Conservation (phyloP, 805 yeast genomes). For the Yarrowia bubula region DNA sequence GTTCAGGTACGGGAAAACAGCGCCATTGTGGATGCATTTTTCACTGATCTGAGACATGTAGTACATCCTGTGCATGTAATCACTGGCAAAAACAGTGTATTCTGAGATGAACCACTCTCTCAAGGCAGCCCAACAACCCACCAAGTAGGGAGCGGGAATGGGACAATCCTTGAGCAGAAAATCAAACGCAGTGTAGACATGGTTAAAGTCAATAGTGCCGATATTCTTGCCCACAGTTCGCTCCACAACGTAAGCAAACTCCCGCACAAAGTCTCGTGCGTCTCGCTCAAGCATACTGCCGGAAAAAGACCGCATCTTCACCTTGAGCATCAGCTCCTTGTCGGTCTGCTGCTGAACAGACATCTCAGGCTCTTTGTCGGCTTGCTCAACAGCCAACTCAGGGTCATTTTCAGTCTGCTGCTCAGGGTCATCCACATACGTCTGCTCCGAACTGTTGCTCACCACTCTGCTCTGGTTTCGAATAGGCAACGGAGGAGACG, state of each 20-base stretch:
- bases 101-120: neutral
- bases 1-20: neutral
- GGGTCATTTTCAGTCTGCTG: neutral
- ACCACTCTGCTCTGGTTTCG: neutral
- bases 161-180: neutral
- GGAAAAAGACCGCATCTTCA: neutral
- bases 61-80: neutral
- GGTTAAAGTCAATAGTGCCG: neutral
- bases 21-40: neutral
- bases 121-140: neutral
- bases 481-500: neutral
- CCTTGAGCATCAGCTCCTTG: neutral
- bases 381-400: too few relatives aligned
- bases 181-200: neutral
- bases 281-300: neutral
- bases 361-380: too few relatives aligned
- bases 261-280: constrained; percentile 1
- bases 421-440: neutral
- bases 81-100: neutral
- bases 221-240: neutral
- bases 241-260: neutral
- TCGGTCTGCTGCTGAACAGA: neutral
- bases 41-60: neutral
- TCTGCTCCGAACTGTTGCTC: neutral
- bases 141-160: neutral